Conservation (phyloP, 768 basidiomycete species). For the Russula virescens region DNA sequence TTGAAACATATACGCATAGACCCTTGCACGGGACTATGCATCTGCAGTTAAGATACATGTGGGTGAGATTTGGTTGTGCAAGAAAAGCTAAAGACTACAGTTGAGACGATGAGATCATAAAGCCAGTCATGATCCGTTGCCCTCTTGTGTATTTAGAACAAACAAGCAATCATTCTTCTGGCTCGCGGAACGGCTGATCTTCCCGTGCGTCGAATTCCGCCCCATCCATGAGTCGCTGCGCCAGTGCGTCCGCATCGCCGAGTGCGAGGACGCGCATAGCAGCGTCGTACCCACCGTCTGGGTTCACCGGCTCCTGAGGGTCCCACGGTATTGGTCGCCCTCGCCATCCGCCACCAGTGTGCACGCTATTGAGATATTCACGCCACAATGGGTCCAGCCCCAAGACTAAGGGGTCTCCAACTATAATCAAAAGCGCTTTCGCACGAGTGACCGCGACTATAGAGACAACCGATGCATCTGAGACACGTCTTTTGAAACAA, state of each 20-base stretch:
- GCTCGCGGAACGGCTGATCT: slow-evolving; percentile 3
- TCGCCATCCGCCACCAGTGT: slow-evolving; percentile 48
- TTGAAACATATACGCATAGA: too few relatives aligned
- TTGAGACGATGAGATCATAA: too few relatives aligned
- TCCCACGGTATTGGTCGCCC: slow-evolving; percentile 50
- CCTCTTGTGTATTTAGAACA: background rate
- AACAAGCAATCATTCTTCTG: slow-evolving; percentile 2
- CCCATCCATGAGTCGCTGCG: slow-evolving; percentile 1
- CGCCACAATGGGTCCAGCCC: slow-evolving; percentile 61
- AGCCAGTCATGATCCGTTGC: too few relatives aligned
- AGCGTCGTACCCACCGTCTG: slow-evolving; percentile 9
- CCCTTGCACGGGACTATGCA: too few relatives aligned
- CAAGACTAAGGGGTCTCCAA: slow-evolving; percentile 55
- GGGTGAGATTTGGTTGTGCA: too few relatives aligned
- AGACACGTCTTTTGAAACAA: background rate
- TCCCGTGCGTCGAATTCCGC: background rate
- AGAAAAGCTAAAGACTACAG: background rate
- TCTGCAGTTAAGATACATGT: too few relatives aligned
- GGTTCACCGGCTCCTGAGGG: slow-evolving; percentile 24
- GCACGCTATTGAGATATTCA: slow-evolving; percentile 53
- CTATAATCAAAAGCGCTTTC: slow-evolving; percentile 50
- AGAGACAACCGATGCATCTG: background rate
- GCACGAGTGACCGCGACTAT: slow-evolving; percentile 59
- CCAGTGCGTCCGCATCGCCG: background rate
- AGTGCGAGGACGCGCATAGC: slow-evolving; percentile 1